phyloP scores from a whole-genome alignment of 148 eudicot genomes.

The Amaranthus hypochondriacus region DNA sequence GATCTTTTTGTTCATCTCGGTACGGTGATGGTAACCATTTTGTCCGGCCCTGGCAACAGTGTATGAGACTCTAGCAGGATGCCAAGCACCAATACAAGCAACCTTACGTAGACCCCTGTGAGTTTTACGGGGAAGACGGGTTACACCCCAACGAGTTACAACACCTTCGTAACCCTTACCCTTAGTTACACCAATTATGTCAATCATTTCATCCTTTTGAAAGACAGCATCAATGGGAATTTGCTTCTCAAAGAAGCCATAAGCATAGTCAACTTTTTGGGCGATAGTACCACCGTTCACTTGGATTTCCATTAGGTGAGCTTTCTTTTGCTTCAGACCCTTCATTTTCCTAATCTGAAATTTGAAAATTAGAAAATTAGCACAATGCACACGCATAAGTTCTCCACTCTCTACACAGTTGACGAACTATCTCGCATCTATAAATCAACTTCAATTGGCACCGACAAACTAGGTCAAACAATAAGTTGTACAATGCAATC shows the following conservation, averaged over 20 bases:
- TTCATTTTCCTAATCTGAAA: constrained; percentile 63
- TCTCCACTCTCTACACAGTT: not conserved
- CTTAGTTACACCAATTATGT: constrained; percentile 79
- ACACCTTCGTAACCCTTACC: constrained; percentile 93
- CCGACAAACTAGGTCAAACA: not conserved
- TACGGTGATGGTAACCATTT: constrained; percentile 80
- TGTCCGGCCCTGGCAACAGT: constrained; percentile 88
- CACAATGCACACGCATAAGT: not conserved
- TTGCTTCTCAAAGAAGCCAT: constrained; percentile 63
- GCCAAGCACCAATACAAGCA: constrained; percentile 86
- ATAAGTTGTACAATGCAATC: not conserved
- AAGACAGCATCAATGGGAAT: constrained; percentile 68
- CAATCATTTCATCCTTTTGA: constrained; percentile 78
- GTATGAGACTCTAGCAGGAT: constrained; percentile 83
- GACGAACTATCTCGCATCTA: too few species aligned
- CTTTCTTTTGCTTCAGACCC: constrained; percentile 76
- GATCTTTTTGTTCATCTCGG: constrained; percentile 77
- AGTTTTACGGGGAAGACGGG: constrained; percentile 84
- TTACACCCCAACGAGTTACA: constrained; percentile 86
- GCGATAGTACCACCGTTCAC: constrained; percentile 59
- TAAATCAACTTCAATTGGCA: not conserved
- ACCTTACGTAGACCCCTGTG: constrained; percentile 90
- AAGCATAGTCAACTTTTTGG: constrained; percentile 65
- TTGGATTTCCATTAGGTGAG: constrained; percentile 80
- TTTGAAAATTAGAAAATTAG: not conserved